These are phyloP conservation scores for Begonia loranthoides DNA, from an alignment of 306 rosid species.

Conservation along the genomic window DNA sequence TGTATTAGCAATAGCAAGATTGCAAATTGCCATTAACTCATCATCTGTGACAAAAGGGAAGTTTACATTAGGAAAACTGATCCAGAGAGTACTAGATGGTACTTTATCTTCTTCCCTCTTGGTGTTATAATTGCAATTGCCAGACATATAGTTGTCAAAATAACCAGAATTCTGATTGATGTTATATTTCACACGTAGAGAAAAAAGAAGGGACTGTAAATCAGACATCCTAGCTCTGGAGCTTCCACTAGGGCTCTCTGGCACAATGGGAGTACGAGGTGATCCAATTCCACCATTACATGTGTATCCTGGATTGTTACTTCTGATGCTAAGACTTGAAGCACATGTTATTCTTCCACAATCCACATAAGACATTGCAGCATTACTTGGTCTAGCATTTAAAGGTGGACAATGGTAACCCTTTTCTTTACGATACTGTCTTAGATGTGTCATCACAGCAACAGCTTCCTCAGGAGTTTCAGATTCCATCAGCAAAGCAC, in stretches of 20 bases:
- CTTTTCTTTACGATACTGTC: slow-evolving; percentile 66
- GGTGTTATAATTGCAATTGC: slow-evolving; percentile 24
- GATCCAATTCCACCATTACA: slow-evolving; percentile 31
- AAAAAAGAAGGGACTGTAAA: slow-evolving; percentile 37
- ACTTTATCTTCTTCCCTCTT: slow-evolving; percentile 40
- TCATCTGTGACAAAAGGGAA: slow-evolving; percentile 44
- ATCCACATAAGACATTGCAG: slow-evolving; percentile 30
- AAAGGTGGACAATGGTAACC: slow-evolving; percentile 35
- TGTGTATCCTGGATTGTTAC: slow-evolving; percentile 29
- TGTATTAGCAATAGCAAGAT: slow-evolving; percentile 39
- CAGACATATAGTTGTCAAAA: slow-evolving; percentile 38
- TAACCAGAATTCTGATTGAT: slow-evolving; percentile 36
- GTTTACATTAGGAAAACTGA: slow-evolving; percentile 38
- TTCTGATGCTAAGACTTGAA: slow-evolving; percentile 35
- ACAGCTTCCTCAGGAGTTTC: slow-evolving; percentile 87
- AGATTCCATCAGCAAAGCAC: slow-evolving; percentile 77
- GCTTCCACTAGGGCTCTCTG: slow-evolving; percentile 47
- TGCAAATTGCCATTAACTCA: slow-evolving; percentile 54
- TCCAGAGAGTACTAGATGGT: slow-evolving; percentile 46
- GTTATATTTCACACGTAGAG: slow-evolving; percentile 44
- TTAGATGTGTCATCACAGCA: slow-evolving; percentile 68
- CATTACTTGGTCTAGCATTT: slow-evolving; percentile 36
- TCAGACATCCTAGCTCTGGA: slow-evolving; percentile 41
- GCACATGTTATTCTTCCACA: slow-evolving; percentile 39
- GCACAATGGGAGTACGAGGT: slow-evolving; percentile 35